phyloP scores from a whole-genome alignment of 2,329 filamentous ascomycete species.

The Cytospora piceae region DNA sequence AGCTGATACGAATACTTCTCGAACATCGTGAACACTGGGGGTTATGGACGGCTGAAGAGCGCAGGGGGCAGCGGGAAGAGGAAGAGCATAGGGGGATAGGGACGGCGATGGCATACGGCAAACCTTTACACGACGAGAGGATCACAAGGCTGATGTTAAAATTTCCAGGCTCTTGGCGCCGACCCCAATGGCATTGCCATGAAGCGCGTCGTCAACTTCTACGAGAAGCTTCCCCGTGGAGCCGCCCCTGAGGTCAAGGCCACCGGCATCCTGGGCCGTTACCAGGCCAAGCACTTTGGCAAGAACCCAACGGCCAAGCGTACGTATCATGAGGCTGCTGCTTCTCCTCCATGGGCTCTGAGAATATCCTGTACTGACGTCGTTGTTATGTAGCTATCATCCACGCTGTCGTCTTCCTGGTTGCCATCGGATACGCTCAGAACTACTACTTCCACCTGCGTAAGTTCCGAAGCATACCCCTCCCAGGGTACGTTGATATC shows the following conservation, averaged over 20 bases:
- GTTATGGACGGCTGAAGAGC: neutral
- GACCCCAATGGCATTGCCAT: constrained; percentile 96
- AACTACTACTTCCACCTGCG: constrained; percentile 99
- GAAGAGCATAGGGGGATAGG: neutral
- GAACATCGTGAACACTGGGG: neutral
- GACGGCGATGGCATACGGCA: neutral
- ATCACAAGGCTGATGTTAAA: constrained; percentile 11
- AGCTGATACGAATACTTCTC: constrained; percentile 21
- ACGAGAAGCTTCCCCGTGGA: constrained; percentile 96
- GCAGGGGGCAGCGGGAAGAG: neutral
- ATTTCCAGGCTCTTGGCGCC: constrained; percentile 82
- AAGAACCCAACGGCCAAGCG: constrained; percentile 88
- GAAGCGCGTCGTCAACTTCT: constrained; percentile 98
- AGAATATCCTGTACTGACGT: constrained; percentile 16
- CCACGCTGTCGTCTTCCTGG: constrained; percentile 78
- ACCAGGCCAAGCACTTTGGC: constrained; percentile 92
- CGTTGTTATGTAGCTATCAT: constrained; percentile 70
- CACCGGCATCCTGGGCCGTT: constrained; percentile 82
- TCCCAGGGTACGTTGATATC: neutral
- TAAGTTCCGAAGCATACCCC: constrained; percentile 57
- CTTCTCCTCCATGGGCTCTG: constrained; percentile 1
- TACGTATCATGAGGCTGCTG: constrained; percentile 57
- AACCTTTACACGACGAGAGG: neutral
- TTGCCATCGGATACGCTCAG: constrained; percentile 88
- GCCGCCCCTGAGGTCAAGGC: constrained; percentile 81